Evolutionary conservation across 2,329 filamentous ascomycete species (phyloP).

Genomic region (Apiospora kogelbergensis): DNA sequence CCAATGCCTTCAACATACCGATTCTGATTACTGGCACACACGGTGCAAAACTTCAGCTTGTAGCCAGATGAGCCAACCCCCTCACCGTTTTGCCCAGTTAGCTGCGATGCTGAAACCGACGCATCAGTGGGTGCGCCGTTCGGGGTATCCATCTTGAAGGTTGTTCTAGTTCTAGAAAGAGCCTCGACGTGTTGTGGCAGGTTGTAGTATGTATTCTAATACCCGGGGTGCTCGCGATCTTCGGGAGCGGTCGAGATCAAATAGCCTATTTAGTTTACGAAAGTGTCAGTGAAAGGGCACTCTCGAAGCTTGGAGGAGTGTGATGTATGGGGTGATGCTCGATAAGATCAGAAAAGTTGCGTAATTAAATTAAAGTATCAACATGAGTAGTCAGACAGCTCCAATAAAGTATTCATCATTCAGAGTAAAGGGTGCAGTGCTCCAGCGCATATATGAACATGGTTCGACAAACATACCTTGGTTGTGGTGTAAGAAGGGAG

Average conservation of each 20-base stretch:
- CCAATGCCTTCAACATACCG: conserved; percentile 55
- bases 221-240: background rate
- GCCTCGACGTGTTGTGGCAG: background rate
- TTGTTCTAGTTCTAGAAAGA: background rate
- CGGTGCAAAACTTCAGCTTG: conserved; percentile 95
- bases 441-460: background rate
- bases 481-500: background rate
- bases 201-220: background rate
- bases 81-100: conserved; percentile 40
- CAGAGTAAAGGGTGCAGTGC: conserved; percentile 17
- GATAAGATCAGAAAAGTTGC: conserved; percentile 40
- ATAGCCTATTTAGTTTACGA: background rate
- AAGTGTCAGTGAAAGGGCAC: background rate
- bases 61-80: conserved; percentile 60
- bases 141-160: conserved; percentile 35
- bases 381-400: conserved; percentile 73
- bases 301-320: background rate
- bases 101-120: conserved; percentile 25
- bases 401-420: conserved; percentile 65
- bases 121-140: conserved; percentile 37
- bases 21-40: conserved; percentile 99
- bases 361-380: conserved; percentile 60
- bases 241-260: background rate
- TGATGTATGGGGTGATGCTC: background rate
- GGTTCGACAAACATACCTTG: background rate